These are phyloP conservation scores for Wallacemonas sp. DNA, from an alignment of 208 protist species.

Conservation along the genomic window DNA sequence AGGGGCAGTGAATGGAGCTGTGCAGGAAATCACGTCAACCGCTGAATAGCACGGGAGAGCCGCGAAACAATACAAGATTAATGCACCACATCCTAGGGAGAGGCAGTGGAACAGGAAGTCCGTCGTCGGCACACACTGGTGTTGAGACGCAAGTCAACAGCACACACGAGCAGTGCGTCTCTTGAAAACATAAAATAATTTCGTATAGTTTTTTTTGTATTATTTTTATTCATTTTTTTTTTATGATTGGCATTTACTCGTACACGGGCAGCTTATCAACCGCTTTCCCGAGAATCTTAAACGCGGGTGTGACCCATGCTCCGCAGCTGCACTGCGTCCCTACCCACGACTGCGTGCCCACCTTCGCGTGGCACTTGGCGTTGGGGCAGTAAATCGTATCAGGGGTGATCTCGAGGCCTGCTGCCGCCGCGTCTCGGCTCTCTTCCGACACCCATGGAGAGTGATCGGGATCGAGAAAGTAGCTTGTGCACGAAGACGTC, in stretches of 20 bases:
- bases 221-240: constrained; percentile 4
- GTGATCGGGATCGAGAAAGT: constrained; percentile 79
- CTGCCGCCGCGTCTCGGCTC: constrained; percentile 39
- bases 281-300: constrained; percentile 67
- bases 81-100: too few species aligned
- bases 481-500: constrained; percentile 59
- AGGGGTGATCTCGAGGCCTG: constrained; percentile 46
- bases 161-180: too few species aligned
- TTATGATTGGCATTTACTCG: not conserved
- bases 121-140: too few species aligned
- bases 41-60: too few species aligned
- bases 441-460: constrained; percentile 70
- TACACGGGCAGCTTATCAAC: constrained; percentile 53
- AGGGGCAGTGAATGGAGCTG: too few species aligned
- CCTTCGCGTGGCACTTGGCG: constrained; percentile 57
- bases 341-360: constrained; percentile 85
- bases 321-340: constrained; percentile 86
- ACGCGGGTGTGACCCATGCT: constrained; percentile 81
- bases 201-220: not conserved
- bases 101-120: too few species aligned
- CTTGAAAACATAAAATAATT: not conserved
- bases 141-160: too few species aligned
- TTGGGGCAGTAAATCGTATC: constrained; percentile 89
- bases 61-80: too few species aligned
- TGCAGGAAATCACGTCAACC: too few species aligned